These are phyloP conservation scores for Persicaria tinctoria DNA, from an alignment of 148 eudicot genomes.

Conservation along the genomic window DNA sequence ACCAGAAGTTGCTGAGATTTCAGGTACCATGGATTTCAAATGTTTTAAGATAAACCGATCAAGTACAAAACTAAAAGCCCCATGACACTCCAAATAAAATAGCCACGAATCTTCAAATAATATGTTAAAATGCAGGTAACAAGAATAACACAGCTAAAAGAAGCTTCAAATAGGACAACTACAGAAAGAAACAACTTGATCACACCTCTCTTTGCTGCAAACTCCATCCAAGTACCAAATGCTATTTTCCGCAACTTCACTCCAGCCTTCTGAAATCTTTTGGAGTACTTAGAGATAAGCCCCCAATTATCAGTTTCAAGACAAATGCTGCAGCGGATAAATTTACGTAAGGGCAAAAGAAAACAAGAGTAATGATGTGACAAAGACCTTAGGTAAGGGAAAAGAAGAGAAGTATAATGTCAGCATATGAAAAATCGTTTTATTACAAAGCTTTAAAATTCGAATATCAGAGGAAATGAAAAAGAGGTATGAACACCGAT, in stretches of 20 bases:
- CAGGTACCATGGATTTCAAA: not conserved
- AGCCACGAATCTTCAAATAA: not conserved
- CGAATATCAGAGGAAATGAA: not conserved
- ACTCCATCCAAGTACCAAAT: slow-evolving; percentile 75
- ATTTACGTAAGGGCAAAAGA: not conserved
- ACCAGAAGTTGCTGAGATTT: not conserved
- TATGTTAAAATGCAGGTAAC: not conserved
- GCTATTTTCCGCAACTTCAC: slow-evolving; percentile 66
- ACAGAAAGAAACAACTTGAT: not conserved
- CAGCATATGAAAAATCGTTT: not conserved
- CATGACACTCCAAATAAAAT: not conserved
- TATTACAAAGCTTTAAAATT: not conserved
- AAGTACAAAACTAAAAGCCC: not conserved
- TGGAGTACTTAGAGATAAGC: slow-evolving; percentile 60
- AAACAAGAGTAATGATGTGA: not conserved
- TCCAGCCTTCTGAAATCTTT: slow-evolving; percentile 59
- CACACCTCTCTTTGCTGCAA: slow-evolving; percentile 72
- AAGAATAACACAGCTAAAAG: not conserved
- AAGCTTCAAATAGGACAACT: not conserved
- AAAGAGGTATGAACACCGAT: not conserved
- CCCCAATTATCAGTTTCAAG: slow-evolving; percentile 57
- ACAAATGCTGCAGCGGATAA: slow-evolving; percentile 69
- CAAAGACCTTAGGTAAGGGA: not conserved
- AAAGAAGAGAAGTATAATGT: not conserved
- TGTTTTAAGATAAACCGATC: not conserved